phyloP scores from a whole-genome alignment of 2,329 filamentous ascomycete species.

The Exophiala bonariae region DNA sequence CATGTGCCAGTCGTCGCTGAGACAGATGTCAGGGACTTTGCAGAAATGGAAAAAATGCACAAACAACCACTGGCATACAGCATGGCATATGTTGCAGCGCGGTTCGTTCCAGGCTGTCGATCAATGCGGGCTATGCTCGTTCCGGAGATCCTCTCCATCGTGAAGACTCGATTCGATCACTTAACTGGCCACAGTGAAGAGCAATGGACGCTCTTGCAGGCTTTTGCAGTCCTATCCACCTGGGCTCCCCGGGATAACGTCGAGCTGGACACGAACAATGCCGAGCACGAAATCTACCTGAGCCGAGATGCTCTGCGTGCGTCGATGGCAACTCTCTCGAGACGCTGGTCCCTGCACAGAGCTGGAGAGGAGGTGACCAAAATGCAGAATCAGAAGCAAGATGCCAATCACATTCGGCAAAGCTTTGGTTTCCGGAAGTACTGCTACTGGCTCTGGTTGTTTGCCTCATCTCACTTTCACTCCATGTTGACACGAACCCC shows the following conservation, averaged over 20 bases:
- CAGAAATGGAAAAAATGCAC: slow-evolving; percentile 5
- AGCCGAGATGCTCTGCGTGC: slow-evolving; percentile 2
- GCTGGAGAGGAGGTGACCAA: slow-evolving; percentile 5
- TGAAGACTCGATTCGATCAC: slow-evolving; percentile 2
- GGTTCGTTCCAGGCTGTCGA: slow-evolving; percentile 9
- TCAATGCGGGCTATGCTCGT: slow-evolving; percentile 7
- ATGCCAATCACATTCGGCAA: slow-evolving; percentile 1
- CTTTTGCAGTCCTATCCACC: slow-evolving; percentile 8
- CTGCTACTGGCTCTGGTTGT: slow-evolving; percentile 9
- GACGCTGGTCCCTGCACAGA: slow-evolving; percentile 6
- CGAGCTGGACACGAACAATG: not conserved
- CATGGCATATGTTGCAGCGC: slow-evolving; percentile 11
- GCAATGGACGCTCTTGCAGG: slow-evolving; percentile 7
- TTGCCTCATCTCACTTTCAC: slow-evolving; percentile 3
- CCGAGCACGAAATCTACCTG: slow-evolving; percentile 1
- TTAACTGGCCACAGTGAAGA: not conserved
- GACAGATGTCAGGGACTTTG: slow-evolving; percentile 6
- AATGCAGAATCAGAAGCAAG: not conserved
- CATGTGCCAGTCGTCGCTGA: slow-evolving; percentile 7
- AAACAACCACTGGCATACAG: slow-evolving; percentile 6
- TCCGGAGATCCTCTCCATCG: slow-evolving; percentile 7
- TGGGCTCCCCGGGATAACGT: slow-evolving; percentile 4
- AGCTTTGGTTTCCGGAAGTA: slow-evolving; percentile 8
- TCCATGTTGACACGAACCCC: slow-evolving; percentile 7
- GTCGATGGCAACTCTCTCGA: slow-evolving; percentile 3